A percentile compares a stretch with the other conserved stretches of the same genome.
Conservation (phyloP, 2,329 filamentous ascomycete genomes). For the Clathrospora elynae region DNA sequence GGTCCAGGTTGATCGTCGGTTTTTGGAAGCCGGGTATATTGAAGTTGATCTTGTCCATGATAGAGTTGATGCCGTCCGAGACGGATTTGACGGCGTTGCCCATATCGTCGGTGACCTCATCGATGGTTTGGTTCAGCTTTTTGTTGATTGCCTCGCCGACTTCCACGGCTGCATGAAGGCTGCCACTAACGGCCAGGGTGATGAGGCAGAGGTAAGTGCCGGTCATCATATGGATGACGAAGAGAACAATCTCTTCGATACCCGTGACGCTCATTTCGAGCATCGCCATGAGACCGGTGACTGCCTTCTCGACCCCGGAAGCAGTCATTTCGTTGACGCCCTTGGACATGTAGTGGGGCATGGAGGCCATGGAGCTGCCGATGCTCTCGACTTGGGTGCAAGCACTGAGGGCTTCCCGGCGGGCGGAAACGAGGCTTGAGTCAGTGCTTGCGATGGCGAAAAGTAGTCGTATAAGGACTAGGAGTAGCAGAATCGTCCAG, state of each 20-base stretch:
- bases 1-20: slow-evolving; percentile 68
- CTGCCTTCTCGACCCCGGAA: slow-evolving; percentile 76
- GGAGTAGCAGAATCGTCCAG: slow-evolving; percentile 88
- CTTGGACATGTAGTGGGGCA: slow-evolving; percentile 91
- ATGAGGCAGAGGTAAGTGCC: slow-evolving; percentile 90
- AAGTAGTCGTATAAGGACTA: slow-evolving; percentile 81
- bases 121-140: slow-evolving; percentile 66
- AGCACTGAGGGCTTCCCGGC: slow-evolving; percentile 80
- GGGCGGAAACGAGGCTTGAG: slow-evolving; percentile 74
- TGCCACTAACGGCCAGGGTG: slow-evolving; percentile 79
- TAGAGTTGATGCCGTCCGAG: slow-evolving; percentile 45
- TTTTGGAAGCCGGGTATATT: slow-evolving; percentile 50
- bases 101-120: slow-evolving; percentile 60
- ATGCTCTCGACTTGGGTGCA: slow-evolving; percentile 92
- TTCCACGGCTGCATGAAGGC: slow-evolving; percentile 70
- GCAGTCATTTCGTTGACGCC: slow-evolving; percentile 89
- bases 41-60: slow-evolving; percentile 50
- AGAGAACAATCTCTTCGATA: slow-evolving; percentile 85
- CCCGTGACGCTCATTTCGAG: slow-evolving; percentile 79
- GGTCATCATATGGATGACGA: slow-evolving; percentile 89
- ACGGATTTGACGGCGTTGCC: slow-evolving; percentile 46
- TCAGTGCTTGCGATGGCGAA: slow-evolving; percentile 75
- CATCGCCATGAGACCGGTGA: slow-evolving; percentile 79
- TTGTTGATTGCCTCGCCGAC: slow-evolving; percentile 65
- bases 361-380: slow-evolving; percentile 94